Evolutionary conservation across 116 monocot species (phyloP), one percentile per base, ranked within the genome.

Genomic region (Zostera marina): DNA sequence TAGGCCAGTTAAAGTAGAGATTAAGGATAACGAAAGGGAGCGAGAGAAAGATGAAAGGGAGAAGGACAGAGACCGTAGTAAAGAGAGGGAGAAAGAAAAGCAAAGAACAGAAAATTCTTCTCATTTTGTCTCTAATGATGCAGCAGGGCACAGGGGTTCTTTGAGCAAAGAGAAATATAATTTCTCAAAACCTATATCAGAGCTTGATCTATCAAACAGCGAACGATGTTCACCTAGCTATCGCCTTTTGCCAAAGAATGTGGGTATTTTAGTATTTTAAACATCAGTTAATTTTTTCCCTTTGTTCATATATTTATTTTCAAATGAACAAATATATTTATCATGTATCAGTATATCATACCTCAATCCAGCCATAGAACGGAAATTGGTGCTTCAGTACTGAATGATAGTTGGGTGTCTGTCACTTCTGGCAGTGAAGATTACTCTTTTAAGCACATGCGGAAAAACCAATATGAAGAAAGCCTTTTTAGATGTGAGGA

Each of bases 381-480:
- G 7, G 82, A 82, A 4, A 77, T 77, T 54, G 86, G 76, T 22
- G 58, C 62, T 16, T 62, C 82, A 21, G 85, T 91, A 13, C 71
- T 91, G 25, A 91, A 91, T 69, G 91, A 91, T 81, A 14, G 53
- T 19, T 91, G 91, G 91, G 91, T 91, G 14, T 91, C 91, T 24
- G 86, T 85, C 56, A 91, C 91, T 52, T 85, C 91, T 41, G 91
- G 91, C 22, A 91, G 91, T 58, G 91, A 91, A 41, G 91, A 91
- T 72, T 91, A 86, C 71, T 85, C 91, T 42, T 91, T 91, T 60
- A 91, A 91, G 66, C 91, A 91, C 74, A 91, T 91, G 91, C 74
- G 91, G 7, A 91, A 85, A 68, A 91, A 91, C 68, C 91, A 91
- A 53, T 91, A 85, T 62, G 91, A 91, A 62, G 91, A 91, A 69